These are phyloP conservation scores for Artemisia princeps DNA, from an alignment of 140 eudicot genomes.

Conservation along the genomic window DNA sequence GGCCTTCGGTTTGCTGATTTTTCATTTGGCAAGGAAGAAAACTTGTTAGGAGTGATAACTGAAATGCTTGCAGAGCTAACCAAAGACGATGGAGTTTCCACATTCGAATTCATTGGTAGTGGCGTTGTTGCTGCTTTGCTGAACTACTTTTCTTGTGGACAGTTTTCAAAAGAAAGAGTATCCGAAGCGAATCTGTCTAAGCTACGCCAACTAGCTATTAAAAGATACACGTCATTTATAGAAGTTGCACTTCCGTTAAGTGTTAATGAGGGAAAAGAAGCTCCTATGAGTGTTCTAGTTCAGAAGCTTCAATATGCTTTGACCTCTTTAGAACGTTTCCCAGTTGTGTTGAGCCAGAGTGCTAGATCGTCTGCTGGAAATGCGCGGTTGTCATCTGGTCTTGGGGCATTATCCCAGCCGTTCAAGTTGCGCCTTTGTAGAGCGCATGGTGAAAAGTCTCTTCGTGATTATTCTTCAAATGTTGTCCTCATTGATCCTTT, in stretches of 20 bases:
- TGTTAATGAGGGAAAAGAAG: constrained; percentile 36
- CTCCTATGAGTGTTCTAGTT: constrained; percentile 76
- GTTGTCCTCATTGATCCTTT: constrained; percentile 86
- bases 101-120: constrained; percentile 95
- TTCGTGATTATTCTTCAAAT: constrained; percentile 94
- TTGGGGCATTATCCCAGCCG: constrained; percentile 88
- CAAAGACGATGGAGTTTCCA: constrained; percentile 88
- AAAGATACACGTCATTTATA: constrained; percentile 63
- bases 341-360: constrained; percentile 81
- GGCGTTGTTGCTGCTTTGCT: constrained; percentile 79
- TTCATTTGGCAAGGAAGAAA: constrained; percentile 70
- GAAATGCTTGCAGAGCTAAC: constrained; percentile 75
- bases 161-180: constrained; percentile 57
- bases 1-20: constrained; percentile 41
- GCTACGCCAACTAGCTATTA: constrained; percentile 72
- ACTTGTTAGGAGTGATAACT: constrained; percentile 48
- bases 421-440: constrained; percentile 89
- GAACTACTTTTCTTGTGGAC: constrained; percentile 82
- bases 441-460: constrained; percentile 86
- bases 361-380: constrained; percentile 67
- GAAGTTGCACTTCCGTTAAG: constrained; percentile 53
- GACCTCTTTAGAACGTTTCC: constrained; percentile 88
- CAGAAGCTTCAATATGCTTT: constrained; percentile 90
- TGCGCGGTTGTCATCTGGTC: constrained; percentile 82
- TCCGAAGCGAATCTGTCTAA: constrained; percentile 60